These are phyloP conservation scores for Vaccinium myrtillus DNA, from an alignment of 148 eudicot genomes.

Conservation along the genomic window DNA sequence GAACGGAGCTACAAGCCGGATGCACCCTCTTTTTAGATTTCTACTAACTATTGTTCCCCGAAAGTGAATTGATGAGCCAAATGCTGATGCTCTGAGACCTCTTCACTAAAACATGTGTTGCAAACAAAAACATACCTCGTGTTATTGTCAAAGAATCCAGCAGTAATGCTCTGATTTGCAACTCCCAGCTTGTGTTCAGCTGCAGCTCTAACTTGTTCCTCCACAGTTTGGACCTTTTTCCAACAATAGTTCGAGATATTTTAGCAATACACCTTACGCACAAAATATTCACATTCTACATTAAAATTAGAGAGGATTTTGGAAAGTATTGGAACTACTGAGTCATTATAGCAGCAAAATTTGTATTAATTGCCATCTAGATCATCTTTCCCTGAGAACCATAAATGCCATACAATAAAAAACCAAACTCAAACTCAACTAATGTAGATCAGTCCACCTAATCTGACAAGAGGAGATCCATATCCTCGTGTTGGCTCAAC, in stretches of 20 bases:
- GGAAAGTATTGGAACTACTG: not conserved
- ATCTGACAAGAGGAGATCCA: not conserved
- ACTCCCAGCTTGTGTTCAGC: slow-evolving; percentile 99
- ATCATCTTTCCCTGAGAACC: not conserved
- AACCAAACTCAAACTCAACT: not conserved
- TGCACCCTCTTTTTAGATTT: not conserved
- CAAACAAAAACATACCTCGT: slow-evolving; percentile 57
- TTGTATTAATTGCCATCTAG: not conserved
- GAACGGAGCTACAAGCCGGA: not conserved
- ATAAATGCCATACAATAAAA: not conserved
- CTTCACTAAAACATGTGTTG: not conserved
- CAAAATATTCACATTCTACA: not conserved
- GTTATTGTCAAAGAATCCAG: slow-evolving; percentile 98
- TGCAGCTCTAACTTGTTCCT: slow-evolving; percentile 97
- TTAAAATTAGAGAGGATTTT: not conserved
- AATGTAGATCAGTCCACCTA: not conserved
- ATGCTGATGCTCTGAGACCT: not conserved
- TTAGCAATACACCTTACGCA: not conserved
- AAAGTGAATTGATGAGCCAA: not conserved
- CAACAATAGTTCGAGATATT: slow-evolving; percentile 2
- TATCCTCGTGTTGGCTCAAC: not conserved
- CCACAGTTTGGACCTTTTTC: slow-evolving; percentile 79
- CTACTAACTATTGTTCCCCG: not conserved
- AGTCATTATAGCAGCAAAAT: not conserved
- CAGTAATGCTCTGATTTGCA: slow-evolving; percentile 98